Conservation (phyloP, 2,329 filamentous ascomycete species). For the Epichloe aotearoae region DNA sequence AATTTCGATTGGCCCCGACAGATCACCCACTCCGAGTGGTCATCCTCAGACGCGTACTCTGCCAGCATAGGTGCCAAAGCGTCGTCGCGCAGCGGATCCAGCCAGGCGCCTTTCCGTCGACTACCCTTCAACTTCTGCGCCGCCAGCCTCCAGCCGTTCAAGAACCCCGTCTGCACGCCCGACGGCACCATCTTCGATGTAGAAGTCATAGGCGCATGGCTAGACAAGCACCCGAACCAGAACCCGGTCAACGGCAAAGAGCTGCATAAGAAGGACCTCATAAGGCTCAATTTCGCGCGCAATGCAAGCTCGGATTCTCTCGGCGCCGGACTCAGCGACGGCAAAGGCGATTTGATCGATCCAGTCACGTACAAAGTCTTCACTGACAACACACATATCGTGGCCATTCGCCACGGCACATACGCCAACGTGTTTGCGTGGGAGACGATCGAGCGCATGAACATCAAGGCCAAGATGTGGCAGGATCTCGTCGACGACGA, state of each 20-base stretch:
- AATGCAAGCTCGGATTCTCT: slow-evolving; percentile 58
- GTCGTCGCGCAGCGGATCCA: slow-evolving; percentile 34
- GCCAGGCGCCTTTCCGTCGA: slow-evolving; percentile 57
- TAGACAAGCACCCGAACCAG: slow-evolving; percentile 74
- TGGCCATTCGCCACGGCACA: slow-evolving; percentile 64
- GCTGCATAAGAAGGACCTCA: slow-evolving; percentile 67
- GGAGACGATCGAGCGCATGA: slow-evolving; percentile 90
- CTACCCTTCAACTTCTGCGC: slow-evolving; percentile 98
- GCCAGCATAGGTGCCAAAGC: slow-evolving; percentile 63
- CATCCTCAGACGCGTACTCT: slow-evolving; percentile 76
- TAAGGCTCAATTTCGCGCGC: slow-evolving; percentile 82
- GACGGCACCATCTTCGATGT: slow-evolving; percentile 88
- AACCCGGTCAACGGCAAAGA: slow-evolving; percentile 79
- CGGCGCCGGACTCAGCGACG: slow-evolving; percentile 34
- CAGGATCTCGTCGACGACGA: slow-evolving; percentile 75
- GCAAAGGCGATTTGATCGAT: slow-evolving; percentile 73
- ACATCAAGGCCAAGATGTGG: slow-evolving; percentile 97
- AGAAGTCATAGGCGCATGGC: slow-evolving; percentile 86
- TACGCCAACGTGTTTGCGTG: slow-evolving; percentile 94
- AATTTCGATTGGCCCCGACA: slow-evolving; percentile 9
- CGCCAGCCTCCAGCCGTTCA: slow-evolving; percentile 87
- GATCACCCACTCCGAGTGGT: slow-evolving; percentile 98
- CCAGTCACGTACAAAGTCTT: slow-evolving; percentile 96
- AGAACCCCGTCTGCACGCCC: slow-evolving; percentile 81
- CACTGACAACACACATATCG: slow-evolving; percentile 95